Base-by-base conservation (phyloP, 2,329 filamentous ascomycete genomes). In the Alternaria postmessia region DNA sequence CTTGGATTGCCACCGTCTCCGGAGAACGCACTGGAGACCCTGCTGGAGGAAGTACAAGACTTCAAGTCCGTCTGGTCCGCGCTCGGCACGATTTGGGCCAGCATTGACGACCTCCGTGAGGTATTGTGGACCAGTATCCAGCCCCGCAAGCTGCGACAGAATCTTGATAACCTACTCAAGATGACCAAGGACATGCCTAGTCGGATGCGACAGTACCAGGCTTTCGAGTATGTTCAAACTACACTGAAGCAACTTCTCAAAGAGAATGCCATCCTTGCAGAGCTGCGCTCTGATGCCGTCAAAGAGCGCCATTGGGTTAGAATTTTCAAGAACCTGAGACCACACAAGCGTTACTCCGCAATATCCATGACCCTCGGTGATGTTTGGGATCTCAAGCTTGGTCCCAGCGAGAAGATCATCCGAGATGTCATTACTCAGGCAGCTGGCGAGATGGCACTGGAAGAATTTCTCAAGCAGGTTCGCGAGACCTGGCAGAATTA, bases 171-270 rank as follows among this genome's bases (percentile, higher is more conserved):
- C 48, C 86, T 98, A 54, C 92, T 98, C 78, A 97, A 97, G 83
- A 96, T 96, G 87, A 98, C 94, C 36, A 98, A 97, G 81, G 94
- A 98, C 64, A 98, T 99, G 95, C 95, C 96, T 0, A 97, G 93
- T 79, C 90, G 95, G 61, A 98, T 99, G 94, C 90, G 96, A 62
- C 96, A 99, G 75, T 99, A 99, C 78, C 94, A 96, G 69, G 96
- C 96, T n/a, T 99, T 99, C 76, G 96, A 99, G 79, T 94, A 99
- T 74, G 93, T 99, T 39, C 96, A 99, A 77, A 93, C 88, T 65
- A 91, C 96, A 30, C 87, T 99, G 41, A 91, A 93, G 44, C 90
- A 94, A 63, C 86, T 96, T 49, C 85, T 97, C 65, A 98, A 97
- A 78, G 93, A 96, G 69, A 99, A 98, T 74, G 85, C 90, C 11